Base-by-base conservation (phyloP, 305 asterid species). In the Coffea humblotiana region DNA sequence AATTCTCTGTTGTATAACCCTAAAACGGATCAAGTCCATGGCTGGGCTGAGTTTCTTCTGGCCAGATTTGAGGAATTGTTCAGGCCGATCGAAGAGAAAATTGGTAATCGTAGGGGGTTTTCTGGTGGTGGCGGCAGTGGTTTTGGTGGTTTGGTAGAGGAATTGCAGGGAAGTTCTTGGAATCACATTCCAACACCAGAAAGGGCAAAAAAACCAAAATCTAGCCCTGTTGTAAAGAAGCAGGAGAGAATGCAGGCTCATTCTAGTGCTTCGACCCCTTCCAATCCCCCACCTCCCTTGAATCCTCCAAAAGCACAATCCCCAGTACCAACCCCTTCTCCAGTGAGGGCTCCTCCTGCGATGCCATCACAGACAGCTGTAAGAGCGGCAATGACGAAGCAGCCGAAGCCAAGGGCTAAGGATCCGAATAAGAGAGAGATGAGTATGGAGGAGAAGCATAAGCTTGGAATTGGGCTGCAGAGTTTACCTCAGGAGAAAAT, bases 371-470 rank as follows among this genome's bases (percentile, higher is more conserved):
- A 83, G 83, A 91, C 75, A 64, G 85, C 25, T 29, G 88, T 75
- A 19, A 82, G 89, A 77, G 85, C 21, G 12, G 64, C 82, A 25
- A 60, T 86, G 1, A 83, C 79, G 65, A 94, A 91, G 91, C 95
- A 58, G 87, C 98, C 99, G 0, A 96, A 96, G 84, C 99, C 99
- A 0, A 88, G 94, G 84, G 99, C 99, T 0, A 96, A 90, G 89
- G 98, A 94, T 83, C 92, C 87, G 6, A 89, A 90, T 48, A 96
- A 96, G 84, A 90, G 99, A 51, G 99, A 94, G 29, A 96, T 96
- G 99, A 92, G 85, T 66, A 88, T 91, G 90, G 99, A 93, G 78
- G 99, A 96, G 86, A 96, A 96, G 88, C 98, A 94, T 79, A 96
- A 93, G 86, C 96, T 96, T 61, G 99, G 99, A 6, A 60, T 81